Conservation (phyloP, 768 basidiomycete species). For the Pisolithus sp. region DNA sequence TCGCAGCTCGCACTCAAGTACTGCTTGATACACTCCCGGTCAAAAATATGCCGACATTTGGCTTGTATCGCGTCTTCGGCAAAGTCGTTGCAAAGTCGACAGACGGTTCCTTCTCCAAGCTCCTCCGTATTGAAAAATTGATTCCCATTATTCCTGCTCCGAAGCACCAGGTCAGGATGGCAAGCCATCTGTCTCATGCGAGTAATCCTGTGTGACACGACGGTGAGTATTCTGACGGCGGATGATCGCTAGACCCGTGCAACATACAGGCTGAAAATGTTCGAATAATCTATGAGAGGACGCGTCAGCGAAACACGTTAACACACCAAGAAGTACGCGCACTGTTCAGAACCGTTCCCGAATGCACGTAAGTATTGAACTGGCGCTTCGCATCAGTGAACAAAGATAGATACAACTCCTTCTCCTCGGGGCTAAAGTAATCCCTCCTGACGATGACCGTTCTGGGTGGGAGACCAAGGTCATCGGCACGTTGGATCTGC, state of each 20-base stretch:
- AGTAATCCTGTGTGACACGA: slow-evolving; percentile 54
- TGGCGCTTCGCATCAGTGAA: slow-evolving; percentile 91
- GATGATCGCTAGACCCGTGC: neutral
- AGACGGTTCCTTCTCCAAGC: slow-evolving; percentile 72
- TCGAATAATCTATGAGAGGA: slow-evolving; percentile 66
- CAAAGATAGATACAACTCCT: slow-evolving; percentile 85
- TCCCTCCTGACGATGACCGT: slow-evolving; percentile 84
- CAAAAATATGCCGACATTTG: slow-evolving; percentile 90
- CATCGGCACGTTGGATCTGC: slow-evolving; percentile 91
- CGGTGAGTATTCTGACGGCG: neutral
- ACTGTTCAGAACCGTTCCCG: slow-evolving; percentile 92
- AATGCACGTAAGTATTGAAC: slow-evolving; percentile 84
- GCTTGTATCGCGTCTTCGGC: slow-evolving; percentile 96
- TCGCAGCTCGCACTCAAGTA: slow-evolving; percentile 77
- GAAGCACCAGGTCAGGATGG: slow-evolving; percentile 89
- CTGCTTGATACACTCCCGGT: slow-evolving; percentile 92
- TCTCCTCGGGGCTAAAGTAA: slow-evolving; percentile 95
- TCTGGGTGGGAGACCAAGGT: slow-evolving; percentile 90
- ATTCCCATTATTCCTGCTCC: slow-evolving; percentile 72
- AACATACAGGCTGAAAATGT: slow-evolving; percentile 74
- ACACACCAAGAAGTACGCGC: slow-evolving; percentile 24
- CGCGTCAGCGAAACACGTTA: slow-evolving; percentile 3
- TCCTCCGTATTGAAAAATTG: slow-evolving; percentile 52
- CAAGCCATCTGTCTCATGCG: slow-evolving; percentile 96
- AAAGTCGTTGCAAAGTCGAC: slow-evolving; percentile 92